Evolutionary conservation across 2,329 filamentous ascomycete genomes (phyloP), one percentile per base, ranked within the genome.

Genomic region (Colletotrichum euphorbiae): DNA sequence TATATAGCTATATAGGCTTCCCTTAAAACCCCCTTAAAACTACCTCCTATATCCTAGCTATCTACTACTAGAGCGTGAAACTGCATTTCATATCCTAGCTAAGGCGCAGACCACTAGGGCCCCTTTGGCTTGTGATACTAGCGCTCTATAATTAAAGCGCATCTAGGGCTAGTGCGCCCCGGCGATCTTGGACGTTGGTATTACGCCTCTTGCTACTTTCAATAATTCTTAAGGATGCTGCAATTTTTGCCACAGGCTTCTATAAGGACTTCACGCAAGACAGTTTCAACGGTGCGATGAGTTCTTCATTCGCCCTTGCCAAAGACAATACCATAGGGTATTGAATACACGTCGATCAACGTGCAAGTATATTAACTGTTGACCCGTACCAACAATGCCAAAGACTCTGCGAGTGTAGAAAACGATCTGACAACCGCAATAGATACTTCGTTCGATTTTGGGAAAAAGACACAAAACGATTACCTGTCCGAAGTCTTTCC

Each of bases 391-490:
- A 3, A 51, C 9, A 66, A 57, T 54, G 57, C 57, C 21, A 66
- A 66, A 11, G 63, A 66, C n/a, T 40, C 57, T 0, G 21, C 0
- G 0, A 55, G 46, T 17, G 31, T 55, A 8, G 57, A 66, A 11
- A 66, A 66, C 9, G 57, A 66, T 3, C 1, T 66, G 13, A n/a
- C 57, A 0, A 17, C 63, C 2, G 33, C 57, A 0, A 42, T 66
- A 57, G 57, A 57, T 3, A 28, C 38, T 3, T n/a, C 62, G 2
- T 62, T 66, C 40, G 57, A 66, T 33, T 33, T 55, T 4, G 55
- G 63, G 63, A 66, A 62, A 13, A 66, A 66, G 3, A 66, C 63
- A 12, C 63, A 62, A 7, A 24, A 24, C 24, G 24, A 24, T 24
- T 24, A 24, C 24, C 11, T 62, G 7, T 62, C 63, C 3, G 28